These are phyloP conservation scores for Albugo candida DNA, from an alignment of 352 stramenopile species.

Conservation along the genomic window DNA sequence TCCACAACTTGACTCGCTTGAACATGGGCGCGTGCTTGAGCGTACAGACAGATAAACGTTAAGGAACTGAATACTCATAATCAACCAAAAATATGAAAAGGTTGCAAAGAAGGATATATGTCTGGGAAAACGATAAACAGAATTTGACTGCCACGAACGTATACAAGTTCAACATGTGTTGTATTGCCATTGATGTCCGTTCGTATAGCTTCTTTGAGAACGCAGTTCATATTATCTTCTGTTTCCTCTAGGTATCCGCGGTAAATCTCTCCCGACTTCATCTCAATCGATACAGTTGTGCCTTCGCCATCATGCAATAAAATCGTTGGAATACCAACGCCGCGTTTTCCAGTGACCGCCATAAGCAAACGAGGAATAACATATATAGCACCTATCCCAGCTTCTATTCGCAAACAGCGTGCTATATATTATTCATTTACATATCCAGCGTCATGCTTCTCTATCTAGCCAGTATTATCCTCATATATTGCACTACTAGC, in stretches of 20 bases:
- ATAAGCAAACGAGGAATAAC: slow-evolving; percentile 11
- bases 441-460: no score
- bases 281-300: slow-evolving; percentile 77
- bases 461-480: no score
- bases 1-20: slow-evolving; percentile 75
- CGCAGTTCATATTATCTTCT: slow-evolving; percentile 83
- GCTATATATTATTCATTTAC: no score
- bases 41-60: slow-evolving; percentile 17
- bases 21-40: slow-evolving; percentile 79
- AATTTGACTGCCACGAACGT: slow-evolving; percentile 72
- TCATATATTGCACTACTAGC: no score
- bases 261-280: slow-evolving; percentile 74
- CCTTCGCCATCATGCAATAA: slow-evolving; percentile 73
- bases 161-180: slow-evolving; percentile 62
- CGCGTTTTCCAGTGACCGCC: slow-evolving; percentile 70
- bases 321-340: slow-evolving; percentile 68
- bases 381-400: no score
- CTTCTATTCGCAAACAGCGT: no score
- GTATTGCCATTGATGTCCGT: slow-evolving; percentile 70
- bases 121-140: slow-evolving; percentile 76
- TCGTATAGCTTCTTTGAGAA: slow-evolving; percentile 71
- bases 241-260: slow-evolving; percentile 70
- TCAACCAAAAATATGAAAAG: slow-evolving; percentile 8
- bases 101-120: slow-evolving; percentile 54
- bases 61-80: slow-evolving; percentile 8